Conservation (phyloP, 2,329 filamentous ascomycete genomes). For the Albophoma yamanashiensis region DNA sequence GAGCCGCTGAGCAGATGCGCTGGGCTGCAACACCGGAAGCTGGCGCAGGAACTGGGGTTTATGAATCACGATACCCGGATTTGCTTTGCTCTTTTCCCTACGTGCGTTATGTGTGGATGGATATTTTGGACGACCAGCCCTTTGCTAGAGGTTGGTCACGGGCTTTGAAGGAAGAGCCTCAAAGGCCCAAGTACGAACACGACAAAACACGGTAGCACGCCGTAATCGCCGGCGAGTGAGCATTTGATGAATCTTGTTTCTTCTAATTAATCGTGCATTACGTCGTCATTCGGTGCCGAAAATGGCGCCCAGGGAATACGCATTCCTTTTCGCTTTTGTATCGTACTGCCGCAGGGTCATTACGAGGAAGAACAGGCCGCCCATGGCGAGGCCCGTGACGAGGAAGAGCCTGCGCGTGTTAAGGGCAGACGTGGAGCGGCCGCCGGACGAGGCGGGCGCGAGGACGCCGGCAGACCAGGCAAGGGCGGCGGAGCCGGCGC, state of each 20-base stretch:
- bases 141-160: neutral
- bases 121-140: neutral
- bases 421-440: slow-evolving; percentile 1
- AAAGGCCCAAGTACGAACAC: neutral
- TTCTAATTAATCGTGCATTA: neutral
- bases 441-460: slow-evolving; percentile 9
- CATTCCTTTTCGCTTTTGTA: neutral
- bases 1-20: slow-evolving; percentile 5
- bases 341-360: slow-evolving; percentile 5
- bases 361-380: slow-evolving; percentile 8
- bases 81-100: neutral
- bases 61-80: neutral
- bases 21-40: neutral
- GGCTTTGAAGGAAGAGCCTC: no score
- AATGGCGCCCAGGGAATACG: slow-evolving; percentile 1
- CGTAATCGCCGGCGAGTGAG: neutral
- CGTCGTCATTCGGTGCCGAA: slow-evolving; percentile 7
- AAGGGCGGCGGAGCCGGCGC: slow-evolving; percentile 9
- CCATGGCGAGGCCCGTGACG: slow-evolving; percentile 4
- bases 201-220: neutral
- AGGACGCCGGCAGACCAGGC: slow-evolving; percentile 13
- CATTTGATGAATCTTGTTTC: neutral
- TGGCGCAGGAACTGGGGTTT: neutral
- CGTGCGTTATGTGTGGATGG: no score
- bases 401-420: slow-evolving; percentile 6